These are phyloP conservation scores for Exobasidium rhododendri DNA, from an alignment of 1,284 basidiomycete genomes.

Conservation along the genomic window DNA sequence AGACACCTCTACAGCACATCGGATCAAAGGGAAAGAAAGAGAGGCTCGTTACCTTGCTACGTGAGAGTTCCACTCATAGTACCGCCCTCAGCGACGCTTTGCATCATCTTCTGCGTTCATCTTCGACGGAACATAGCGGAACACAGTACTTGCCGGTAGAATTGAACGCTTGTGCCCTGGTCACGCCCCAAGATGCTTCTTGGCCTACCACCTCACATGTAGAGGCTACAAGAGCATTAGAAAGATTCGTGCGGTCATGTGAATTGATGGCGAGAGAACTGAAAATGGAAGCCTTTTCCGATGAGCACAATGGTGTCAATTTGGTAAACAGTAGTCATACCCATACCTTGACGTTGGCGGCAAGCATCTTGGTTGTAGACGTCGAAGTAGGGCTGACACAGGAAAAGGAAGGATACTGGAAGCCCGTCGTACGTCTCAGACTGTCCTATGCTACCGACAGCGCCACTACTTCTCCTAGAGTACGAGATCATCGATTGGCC, in stretches of 20 bases:
- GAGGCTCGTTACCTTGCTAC: neutral
- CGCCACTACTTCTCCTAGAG: neutral
- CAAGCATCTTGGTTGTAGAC: conserved; percentile 7
- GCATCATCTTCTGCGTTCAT: neutral
- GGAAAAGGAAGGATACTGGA: neutral
- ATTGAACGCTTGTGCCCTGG: neutral
- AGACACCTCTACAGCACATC: neutral
- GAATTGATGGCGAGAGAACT: conserved; percentile 2
- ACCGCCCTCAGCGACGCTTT: neutral
- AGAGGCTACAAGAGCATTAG: neutral
- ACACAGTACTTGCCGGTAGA: neutral
- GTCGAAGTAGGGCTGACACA: neutral
- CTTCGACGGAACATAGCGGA: neutral
- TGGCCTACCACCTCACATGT: conserved; percentile 1
- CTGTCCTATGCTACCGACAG: conserved; percentile 12
- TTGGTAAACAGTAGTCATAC: neutral
- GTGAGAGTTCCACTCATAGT: neutral
- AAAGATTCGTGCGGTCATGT: neutral
- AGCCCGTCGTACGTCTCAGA: neutral
- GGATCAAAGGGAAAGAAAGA: neutral
- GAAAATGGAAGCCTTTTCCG: conserved; percentile 6
- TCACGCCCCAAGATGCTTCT: neutral
- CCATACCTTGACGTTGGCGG: conserved; percentile 7
- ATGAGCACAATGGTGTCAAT: neutral
- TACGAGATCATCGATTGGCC: neutral